These are phyloP conservation scores for Mycogone perniciosa DNA, from an alignment of 2,329 filamentous ascomycete species.

Conservation along the genomic window DNA sequence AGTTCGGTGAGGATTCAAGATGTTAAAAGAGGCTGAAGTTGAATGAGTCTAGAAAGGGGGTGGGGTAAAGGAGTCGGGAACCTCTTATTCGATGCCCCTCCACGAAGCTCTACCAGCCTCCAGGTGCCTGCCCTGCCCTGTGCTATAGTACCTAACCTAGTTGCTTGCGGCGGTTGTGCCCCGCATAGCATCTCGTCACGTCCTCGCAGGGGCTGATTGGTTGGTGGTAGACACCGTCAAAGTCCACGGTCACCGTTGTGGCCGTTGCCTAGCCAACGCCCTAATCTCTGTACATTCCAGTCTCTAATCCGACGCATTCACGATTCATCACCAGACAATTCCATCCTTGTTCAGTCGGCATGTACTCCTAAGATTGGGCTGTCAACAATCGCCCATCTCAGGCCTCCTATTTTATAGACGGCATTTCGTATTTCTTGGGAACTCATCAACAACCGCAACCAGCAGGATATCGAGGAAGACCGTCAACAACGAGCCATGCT, in stretches of 20 bases:
- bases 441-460: background rate
- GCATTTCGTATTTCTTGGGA: background rate
- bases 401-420: no score
- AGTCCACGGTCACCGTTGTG: background rate
- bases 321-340: no score
- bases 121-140: slow-evolving; percentile 1
- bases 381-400: no score
- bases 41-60: slow-evolving; percentile 26
- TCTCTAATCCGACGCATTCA: no score
- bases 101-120: slow-evolving; percentile 13
- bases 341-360: no score
- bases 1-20: slow-evolving; percentile 7
- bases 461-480: background rate
- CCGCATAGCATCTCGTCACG: background rate
- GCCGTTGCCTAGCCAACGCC: background rate
- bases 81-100: slow-evolving; percentile 29
- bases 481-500: slow-evolving; percentile 49
- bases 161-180: background rate
- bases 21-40: slow-evolving; percentile 25
- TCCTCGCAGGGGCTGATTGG: no score
- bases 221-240: background rate
- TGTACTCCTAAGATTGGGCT: no score
- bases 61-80: slow-evolving; percentile 18
- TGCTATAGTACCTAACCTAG: slow-evolving; percentile 1
- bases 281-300: background rate